phyloP scores from a whole-genome alignment of 2,329 filamentous ascomycete genomes.

The Fusarium longipes region DNA sequence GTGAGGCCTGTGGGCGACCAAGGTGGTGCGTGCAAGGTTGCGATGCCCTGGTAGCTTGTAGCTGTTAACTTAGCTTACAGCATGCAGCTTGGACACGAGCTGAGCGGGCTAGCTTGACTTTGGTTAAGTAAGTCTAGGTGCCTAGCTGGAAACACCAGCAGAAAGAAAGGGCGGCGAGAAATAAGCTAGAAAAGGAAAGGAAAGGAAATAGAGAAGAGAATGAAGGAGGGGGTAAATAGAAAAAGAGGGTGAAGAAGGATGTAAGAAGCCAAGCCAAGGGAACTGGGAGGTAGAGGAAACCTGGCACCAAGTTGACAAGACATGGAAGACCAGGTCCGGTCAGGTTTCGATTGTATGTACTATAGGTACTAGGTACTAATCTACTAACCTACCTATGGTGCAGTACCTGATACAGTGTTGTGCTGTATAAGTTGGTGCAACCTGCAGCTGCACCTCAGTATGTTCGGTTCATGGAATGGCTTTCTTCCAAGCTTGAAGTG shows the following conservation, averaged over 20 bases:
- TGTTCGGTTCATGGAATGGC: conserved; percentile 4
- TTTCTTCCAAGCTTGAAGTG: conserved; percentile 29
- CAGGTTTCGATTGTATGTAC: conserved; percentile 10
- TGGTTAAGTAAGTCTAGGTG: conserved; percentile 7
- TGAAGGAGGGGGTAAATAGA: conserved; percentile 29
- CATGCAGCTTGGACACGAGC: conserved; percentile 19
- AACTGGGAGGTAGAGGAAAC: conserved; percentile 37
- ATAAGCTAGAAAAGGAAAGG: conserved; percentile 11
- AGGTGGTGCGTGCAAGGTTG: conserved; percentile 24
- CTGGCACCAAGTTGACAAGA: conserved; percentile 33
- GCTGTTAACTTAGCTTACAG: conserved; percentile 2
- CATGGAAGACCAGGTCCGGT: conserved; percentile 5
- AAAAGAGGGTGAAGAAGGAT: conserved; percentile 23
- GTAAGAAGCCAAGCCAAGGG: conserved; percentile 18
- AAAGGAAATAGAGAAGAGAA: conserved; percentile 23
- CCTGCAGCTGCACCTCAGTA: conserved; percentile 11
- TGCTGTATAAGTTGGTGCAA: conserved; percentile 20
- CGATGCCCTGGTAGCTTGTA: conserved; percentile 16
- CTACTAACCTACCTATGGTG: too few relatives aligned
- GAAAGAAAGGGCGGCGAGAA: conserved; percentile 22
- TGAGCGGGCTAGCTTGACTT: conserved; percentile 18
- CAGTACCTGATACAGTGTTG: neutral
- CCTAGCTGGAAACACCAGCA: conserved; percentile 22
- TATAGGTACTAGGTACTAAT: too few relatives aligned
- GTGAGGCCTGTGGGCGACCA: conserved; percentile 9